These are phyloP conservation scores for Agapanthus africanus DNA, from an alignment of 106 monocot genomes.

Conservation along the genomic window DNA sequence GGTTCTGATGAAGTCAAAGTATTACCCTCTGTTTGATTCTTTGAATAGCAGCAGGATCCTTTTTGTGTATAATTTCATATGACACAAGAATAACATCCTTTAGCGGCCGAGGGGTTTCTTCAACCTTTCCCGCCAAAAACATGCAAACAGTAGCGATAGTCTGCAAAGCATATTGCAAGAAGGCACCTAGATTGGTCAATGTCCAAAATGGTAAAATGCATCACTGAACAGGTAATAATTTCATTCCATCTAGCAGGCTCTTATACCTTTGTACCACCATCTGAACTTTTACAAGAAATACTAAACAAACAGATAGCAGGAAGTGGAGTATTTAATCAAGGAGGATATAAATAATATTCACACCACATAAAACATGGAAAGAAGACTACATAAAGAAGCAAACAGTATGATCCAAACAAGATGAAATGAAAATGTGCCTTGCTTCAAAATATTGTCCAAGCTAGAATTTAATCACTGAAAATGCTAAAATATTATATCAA, in stretches of 20 bases:
- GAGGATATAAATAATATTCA: background rate
- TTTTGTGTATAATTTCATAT: conserved; percentile 88
- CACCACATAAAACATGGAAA: background rate
- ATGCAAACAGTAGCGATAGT: conserved; percentile 97
- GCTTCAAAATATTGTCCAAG: background rate
- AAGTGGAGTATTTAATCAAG: background rate
- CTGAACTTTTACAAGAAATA: background rate
- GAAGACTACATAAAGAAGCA: background rate
- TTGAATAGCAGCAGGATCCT: conserved; percentile 77
- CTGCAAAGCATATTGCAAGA: conserved; percentile 30
- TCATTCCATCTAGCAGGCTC: background rate
- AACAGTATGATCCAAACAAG: background rate
- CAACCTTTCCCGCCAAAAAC: conserved; percentile 98
- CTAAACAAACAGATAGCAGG: background rate
- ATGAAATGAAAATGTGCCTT: background rate
- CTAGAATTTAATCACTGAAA: background rate
- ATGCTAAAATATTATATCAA: background rate
- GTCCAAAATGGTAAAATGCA: background rate
- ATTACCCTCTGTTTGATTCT: conserved; percentile 87
- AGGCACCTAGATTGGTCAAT: background rate
- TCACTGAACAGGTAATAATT: background rate
- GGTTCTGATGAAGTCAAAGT: conserved; percentile 42
- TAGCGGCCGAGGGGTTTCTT: conserved; percentile 85
- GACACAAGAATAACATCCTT: conserved; percentile 91
- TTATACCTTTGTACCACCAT: background rate